Evolutionary conservation across 306 rosid species (phyloP).

Genomic region (Vigna reflexopilosa): DNA sequence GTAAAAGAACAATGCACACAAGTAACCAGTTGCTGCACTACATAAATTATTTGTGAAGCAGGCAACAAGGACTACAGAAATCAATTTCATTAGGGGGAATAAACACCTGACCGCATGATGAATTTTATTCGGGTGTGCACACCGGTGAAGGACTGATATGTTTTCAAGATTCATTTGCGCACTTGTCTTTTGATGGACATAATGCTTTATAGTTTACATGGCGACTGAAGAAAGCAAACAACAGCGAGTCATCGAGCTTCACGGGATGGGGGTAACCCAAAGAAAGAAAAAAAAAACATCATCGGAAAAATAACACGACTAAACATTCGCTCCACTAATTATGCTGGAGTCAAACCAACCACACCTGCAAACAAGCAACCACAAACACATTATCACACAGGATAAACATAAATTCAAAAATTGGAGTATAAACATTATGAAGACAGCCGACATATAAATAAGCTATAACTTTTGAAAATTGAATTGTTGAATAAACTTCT

Average conservation of each 20-base stretch:
- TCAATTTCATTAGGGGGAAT: slow-evolving; percentile 29
- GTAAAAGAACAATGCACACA: neutral
- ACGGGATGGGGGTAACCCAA: slow-evolving; percentile 29
- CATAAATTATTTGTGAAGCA: slow-evolving; percentile 26
- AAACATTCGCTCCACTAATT: slow-evolving; percentile 23
- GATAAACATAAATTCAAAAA: slow-evolving; percentile 13
- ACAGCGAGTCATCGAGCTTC: slow-evolving; percentile 31
- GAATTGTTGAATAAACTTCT: neutral
- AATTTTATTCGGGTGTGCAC: too few relatives aligned
- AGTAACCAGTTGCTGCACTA: slow-evolving; percentile 4
- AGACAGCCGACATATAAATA: slow-evolving; percentile 36
- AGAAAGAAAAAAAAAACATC: neutral
- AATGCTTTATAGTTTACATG: slow-evolving; percentile 41
- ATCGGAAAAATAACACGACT: slow-evolving; percentile 37
- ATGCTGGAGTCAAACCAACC: slow-evolving; percentile 78
- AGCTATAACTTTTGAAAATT: slow-evolving; percentile 9
- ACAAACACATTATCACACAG: slow-evolving; percentile 14
- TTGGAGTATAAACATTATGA: slow-evolving; percentile 16
- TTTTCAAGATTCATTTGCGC: slow-evolving; percentile 34
- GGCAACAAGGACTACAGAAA: slow-evolving; percentile 33
- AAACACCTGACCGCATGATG: neutral
- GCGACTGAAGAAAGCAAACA: slow-evolving; percentile 31
- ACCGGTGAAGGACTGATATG: neutral
- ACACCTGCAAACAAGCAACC: slow-evolving; percentile 67
- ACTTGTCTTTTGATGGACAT: slow-evolving; percentile 40